Conservation (phyloP, 106 monocot genomes). For the Agapanthus africanus region DNA sequence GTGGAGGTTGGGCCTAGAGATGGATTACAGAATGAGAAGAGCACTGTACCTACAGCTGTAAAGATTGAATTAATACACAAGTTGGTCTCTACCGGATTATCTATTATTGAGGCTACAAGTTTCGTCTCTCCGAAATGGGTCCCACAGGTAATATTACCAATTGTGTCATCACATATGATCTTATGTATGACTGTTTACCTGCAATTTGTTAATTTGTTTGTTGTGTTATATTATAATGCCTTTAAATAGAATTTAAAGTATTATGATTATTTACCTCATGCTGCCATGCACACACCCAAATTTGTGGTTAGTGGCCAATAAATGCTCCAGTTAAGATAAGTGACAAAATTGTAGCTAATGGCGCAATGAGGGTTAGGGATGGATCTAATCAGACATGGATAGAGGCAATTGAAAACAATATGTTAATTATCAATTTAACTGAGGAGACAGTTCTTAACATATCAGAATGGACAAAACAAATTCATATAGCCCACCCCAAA, state of each 20-base stretch:
- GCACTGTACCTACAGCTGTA: conserved; percentile 61
- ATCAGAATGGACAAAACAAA: too few relatives aligned
- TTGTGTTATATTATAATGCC: not conserved
- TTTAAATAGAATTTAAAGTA: not conserved
- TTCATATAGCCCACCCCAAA: too few relatives aligned
- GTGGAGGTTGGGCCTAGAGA: conserved; percentile 98
- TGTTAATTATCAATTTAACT: too few relatives aligned
- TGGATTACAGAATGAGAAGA: conserved; percentile 95
- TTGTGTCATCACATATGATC: not conserved
- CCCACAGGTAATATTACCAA: conserved; percentile 49
- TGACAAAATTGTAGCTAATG: too few relatives aligned
- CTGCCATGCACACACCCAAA: too few relatives aligned
- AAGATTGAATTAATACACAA: conserved; percentile 83
- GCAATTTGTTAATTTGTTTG: not conserved
- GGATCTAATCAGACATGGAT: too few relatives aligned
- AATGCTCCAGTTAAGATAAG: too few relatives aligned
- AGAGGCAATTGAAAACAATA: too few relatives aligned
- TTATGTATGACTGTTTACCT: not conserved
- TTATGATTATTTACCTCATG: conserved; percentile 6
- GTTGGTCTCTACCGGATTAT: conserved; percentile 58
- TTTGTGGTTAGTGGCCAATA: too few relatives aligned
- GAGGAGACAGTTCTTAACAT: too few relatives aligned
- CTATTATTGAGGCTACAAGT: conserved; percentile 92
- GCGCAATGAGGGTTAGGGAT: too few relatives aligned
- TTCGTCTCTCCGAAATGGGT: conserved; percentile 99